Evolutionary conservation across 148 eudicot species (phyloP).

Genomic region (Heliamphora exappendiculata): DNA sequence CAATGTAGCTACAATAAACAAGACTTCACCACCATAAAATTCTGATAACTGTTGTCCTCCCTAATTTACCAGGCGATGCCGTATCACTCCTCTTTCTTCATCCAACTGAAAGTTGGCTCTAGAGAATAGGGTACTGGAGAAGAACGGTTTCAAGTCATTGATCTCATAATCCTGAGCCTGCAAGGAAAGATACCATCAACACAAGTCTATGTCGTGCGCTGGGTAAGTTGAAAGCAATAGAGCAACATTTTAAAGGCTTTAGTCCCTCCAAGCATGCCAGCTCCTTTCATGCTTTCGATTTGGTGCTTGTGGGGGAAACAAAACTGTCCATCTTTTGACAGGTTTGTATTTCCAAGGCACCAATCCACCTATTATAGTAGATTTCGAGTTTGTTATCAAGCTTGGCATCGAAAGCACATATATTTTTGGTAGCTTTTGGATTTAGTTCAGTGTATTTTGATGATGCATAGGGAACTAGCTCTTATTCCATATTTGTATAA

Average conservation of each 20-base stretch:
- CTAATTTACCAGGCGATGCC: conserved; percentile 66
- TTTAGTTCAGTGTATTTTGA: background rate
- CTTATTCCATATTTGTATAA: background rate
- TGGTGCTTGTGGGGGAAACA: background rate
- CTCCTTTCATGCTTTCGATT: background rate
- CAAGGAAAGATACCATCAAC: conserved; percentile 7
- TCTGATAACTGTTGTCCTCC: no score
- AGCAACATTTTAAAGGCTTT: background rate
- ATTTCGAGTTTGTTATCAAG: background rate
- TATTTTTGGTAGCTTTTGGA: background rate
- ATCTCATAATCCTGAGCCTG: conserved; percentile 84
- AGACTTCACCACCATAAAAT: no score
- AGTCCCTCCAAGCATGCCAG: background rate
- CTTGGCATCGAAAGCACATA: background rate
- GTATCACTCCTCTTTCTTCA: conserved; percentile 50
- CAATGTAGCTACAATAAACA: no score
- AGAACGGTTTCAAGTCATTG: conserved; percentile 69
- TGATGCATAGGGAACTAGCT: background rate
- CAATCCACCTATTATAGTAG: background rate
- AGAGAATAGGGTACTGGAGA: conserved; percentile 56
- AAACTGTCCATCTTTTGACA: background rate
- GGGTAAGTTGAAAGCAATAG: background rate
- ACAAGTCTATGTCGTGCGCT: background rate
- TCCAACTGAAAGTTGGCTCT: conserved; percentile 61
- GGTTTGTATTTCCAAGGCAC: background rate